A percentile compares a stretch with the other conserved stretches of the same genome.
phyloP scores from a whole-genome alignment of 768 basidiomycete genomes.

The Candolleomyces aberdarensis region DNA sequence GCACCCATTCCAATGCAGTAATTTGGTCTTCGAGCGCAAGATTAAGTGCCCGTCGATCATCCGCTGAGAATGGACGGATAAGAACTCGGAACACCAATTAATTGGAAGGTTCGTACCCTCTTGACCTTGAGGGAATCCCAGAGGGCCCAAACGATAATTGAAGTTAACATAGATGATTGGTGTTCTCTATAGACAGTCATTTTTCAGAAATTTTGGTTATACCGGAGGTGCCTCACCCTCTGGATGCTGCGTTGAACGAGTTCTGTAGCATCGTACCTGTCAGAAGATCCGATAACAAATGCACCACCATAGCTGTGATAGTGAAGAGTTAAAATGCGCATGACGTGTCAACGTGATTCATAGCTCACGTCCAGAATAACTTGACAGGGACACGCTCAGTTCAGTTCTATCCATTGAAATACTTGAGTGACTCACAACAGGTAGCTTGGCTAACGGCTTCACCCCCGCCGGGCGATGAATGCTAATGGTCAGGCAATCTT shows the following conservation, averaged over 20 bases:
- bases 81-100: neutral
- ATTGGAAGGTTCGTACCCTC: constrained; percentile 38
- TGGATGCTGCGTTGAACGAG: constrained; percentile 35
- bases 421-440: constrained; percentile 29
- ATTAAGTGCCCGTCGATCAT: constrained; percentile 35
- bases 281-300: constrained; percentile 25
- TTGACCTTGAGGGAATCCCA: constrained; percentile 41
- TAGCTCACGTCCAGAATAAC: constrained; percentile 38
- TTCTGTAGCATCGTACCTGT: constrained; percentile 27
- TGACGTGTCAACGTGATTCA: neutral
- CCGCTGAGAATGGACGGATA: constrained; percentile 18
- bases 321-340: neutral
- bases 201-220: neutral
- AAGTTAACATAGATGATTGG: constrained; percentile 42
- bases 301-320: constrained; percentile 31
- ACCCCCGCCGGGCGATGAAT: constrained; percentile 47
- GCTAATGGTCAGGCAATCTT: constrained; percentile 61
- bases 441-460: constrained; percentile 25
- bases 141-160: constrained; percentile 42
- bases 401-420: neutral
- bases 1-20: constrained; percentile 51
- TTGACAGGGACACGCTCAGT: constrained; percentile 11
- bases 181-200: constrained; percentile 24
- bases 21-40: constrained; percentile 46
- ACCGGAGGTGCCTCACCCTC: constrained; percentile 21